phyloP scores from a whole-genome alignment of 345 rosid species.

The Gossypium australe region DNA sequence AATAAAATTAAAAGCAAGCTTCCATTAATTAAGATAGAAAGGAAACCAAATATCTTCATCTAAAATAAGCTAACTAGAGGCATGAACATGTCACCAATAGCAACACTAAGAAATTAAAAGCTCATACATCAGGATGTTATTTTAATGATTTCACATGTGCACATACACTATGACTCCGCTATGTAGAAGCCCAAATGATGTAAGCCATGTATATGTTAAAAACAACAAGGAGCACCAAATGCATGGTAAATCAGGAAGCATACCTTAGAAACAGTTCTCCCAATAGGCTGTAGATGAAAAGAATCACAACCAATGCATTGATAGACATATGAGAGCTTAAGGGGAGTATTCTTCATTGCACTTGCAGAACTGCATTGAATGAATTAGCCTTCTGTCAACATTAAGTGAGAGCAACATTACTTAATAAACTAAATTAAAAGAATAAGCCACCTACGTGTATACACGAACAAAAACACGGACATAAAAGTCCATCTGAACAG shows the following conservation, averaged over 20 bases:
- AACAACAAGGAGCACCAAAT: neutral
- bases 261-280: slow-evolving; percentile 88
- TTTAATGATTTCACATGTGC: neutral
- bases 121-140: neutral
- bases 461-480: slow-evolving; percentile 92
- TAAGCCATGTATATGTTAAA: neutral
- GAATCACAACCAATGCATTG: slow-evolving; percentile 98
- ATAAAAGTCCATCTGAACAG: slow-evolving; percentile 95
- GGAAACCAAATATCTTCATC: neutral
- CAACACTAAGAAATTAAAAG: neutral
- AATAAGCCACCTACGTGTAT: slow-evolving; percentile 63
- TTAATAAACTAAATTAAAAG: neutral
- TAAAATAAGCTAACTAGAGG: neutral
- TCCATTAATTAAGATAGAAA: neutral
- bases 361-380: slow-evolving; percentile 78
- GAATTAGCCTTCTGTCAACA: slow-evolving; percentile 18
- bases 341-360: slow-evolving; percentile 98
- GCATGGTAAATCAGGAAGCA: slow-evolving; percentile 10
- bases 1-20: neutral
- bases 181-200: neutral
- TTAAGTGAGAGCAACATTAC: slow-evolving; percentile 5
- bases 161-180: neutral
- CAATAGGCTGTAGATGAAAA: slow-evolving; percentile 89
- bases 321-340: slow-evolving; percentile 94
- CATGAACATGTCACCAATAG: neutral